Conservation (phyloP, 192 early-diverging fungal species). For the Podila horticola region DNA sequence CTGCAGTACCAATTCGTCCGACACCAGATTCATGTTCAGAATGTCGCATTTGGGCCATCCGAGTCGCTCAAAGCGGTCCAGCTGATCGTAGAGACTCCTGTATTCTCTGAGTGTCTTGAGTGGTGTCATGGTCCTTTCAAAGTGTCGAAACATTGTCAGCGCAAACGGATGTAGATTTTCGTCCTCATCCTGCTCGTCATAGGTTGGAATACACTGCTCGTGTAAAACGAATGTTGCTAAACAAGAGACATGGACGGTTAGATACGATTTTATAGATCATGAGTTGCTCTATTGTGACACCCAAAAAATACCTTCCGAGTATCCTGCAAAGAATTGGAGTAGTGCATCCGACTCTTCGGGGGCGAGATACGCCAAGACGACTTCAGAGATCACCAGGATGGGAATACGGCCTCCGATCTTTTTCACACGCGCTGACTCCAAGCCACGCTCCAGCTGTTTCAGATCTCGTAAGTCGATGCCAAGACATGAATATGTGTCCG, state of each 20-base stretch:
- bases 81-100: slow-evolving; percentile 31
- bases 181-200: slow-evolving; percentile 16
- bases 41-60: slow-evolving; percentile 43
- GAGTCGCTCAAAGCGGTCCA: slow-evolving; percentile 16
- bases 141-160: slow-evolving; percentile 41
- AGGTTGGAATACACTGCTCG: slow-evolving; percentile 47
- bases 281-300: too few species aligned
- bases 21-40: slow-evolving; percentile 37
- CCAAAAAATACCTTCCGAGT: slow-evolving; percentile 20
- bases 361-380: slow-evolving; percentile 39
- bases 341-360: slow-evolving; percentile 39
- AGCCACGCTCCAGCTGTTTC: slow-evolving; percentile 5
- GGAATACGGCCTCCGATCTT: slow-evolving; percentile 12
- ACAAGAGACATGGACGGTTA: not conserved
- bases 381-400: slow-evolving; percentile 39
- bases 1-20: slow-evolving; percentile 21
- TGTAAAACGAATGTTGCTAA: slow-evolving; percentile 44
- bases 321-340: slow-evolving; percentile 29
- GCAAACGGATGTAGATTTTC: slow-evolving; percentile 41
- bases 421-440: slow-evolving; percentile 14
- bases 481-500: slow-evolving; percentile 37
- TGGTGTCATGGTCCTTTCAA: slow-evolving; percentile 44
- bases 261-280: not conserved
- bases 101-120: slow-evolving; percentile 37
- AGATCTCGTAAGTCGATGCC: slow-evolving; percentile 39